Conservation (phyloP, 495 filamentous ascomycete genomes). For the Lentithecium fluviatile region DNA sequence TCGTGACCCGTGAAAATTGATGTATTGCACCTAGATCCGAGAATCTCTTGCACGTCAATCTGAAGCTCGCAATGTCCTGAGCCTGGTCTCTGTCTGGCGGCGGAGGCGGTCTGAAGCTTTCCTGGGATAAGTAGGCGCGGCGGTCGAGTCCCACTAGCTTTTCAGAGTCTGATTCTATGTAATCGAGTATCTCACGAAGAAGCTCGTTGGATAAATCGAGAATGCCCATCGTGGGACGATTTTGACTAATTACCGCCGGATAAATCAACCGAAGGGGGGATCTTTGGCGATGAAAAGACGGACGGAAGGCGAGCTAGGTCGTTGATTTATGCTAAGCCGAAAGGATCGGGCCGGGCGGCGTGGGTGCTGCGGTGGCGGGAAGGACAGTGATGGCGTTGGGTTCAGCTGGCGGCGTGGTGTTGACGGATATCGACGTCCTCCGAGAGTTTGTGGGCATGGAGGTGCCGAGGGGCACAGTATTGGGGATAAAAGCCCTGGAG, state of each 20-base stretch:
- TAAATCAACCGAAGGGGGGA: conserved; percentile 1
- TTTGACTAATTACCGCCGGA: conserved; percentile 32
- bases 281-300: background rate
- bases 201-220: conserved; percentile 61
- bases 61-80: conserved; percentile 51
- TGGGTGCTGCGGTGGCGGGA: conserved; percentile 21
- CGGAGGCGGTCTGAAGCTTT: conserved; percentile 52
- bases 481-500: conserved; percentile 28
- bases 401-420: conserved; percentile 25
- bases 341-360: conserved; percentile 29
- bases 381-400: conserved; percentile 16
- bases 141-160: conserved; percentile 50
- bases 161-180: conserved; percentile 52
- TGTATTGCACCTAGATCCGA: conserved; percentile 59
- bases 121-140: conserved; percentile 54
- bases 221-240: conserved; percentile 42
- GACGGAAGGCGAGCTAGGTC: conserved; percentile 6
- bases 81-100: conserved; percentile 47
- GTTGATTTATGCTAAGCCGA: conserved; percentile 13
- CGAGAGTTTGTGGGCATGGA: conserved; percentile 5
- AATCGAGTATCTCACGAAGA: conserved; percentile 57
- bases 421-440: conserved; percentile 19
- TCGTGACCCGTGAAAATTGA: conserved; percentile 59
- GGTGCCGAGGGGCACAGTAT: conserved; percentile 25
- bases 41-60: conserved; percentile 63